Conservation (phyloP, 306 rosid genomes). For the Canavalia ensiformis region DNA sequence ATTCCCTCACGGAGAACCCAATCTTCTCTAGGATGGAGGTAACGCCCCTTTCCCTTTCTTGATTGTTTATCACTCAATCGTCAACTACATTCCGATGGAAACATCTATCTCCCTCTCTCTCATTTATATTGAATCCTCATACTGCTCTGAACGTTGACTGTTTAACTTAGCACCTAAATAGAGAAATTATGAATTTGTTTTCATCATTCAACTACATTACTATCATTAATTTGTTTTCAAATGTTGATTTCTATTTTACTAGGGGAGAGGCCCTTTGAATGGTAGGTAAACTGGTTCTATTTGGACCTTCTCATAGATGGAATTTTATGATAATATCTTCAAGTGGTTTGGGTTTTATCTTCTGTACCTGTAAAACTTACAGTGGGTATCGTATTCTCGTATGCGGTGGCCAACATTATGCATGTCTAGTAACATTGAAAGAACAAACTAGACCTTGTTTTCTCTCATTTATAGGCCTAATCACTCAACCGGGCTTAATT, state of each 20-base stretch:
- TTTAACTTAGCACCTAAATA: slow-evolving; percentile 2
- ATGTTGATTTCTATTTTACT: background rate
- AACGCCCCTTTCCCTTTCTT: slow-evolving; percentile 28
- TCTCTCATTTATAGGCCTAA: slow-evolving; percentile 36
- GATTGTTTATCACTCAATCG: background rate
- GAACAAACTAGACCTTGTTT: slow-evolving; percentile 37
- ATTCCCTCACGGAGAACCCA: slow-evolving; percentile 53
- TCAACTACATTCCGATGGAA: background rate
- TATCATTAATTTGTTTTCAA: background rate
- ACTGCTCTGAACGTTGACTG: background rate
- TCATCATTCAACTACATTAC: background rate
- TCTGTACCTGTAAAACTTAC: background rate
- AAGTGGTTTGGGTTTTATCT: slow-evolving; percentile 35
- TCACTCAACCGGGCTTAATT: background rate
- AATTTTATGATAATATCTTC: no score
- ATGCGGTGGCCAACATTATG: slow-evolving; percentile 28
- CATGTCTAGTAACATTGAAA: slow-evolving; percentile 1
- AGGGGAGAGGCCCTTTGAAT: slow-evolving; percentile 20
- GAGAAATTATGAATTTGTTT: background rate
- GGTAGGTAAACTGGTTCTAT: slow-evolving; percentile 9
- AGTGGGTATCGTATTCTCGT: background rate
- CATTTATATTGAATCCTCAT: background rate
- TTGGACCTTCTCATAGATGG: background rate
- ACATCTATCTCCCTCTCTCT: background rate
- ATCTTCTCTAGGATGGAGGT: slow-evolving; percentile 76